phyloP scores from a whole-genome alignment of 805 yeast genomes.

The Sungouiozyma ichnusensis region DNA sequence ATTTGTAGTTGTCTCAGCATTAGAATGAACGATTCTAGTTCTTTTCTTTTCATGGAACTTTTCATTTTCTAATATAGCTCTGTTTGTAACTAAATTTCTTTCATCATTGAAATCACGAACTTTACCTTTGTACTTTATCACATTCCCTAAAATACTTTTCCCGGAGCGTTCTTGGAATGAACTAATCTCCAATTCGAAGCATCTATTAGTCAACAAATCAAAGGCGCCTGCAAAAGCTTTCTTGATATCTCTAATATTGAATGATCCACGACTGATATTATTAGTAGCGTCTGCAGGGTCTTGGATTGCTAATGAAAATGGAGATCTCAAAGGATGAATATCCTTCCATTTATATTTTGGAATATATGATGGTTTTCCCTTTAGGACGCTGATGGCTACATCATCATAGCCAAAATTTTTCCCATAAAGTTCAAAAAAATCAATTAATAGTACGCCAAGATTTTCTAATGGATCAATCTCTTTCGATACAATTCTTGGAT shows the following conservation, averaged over 20 bases:
- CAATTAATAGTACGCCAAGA: slow-evolving; percentile 76
- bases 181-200: slow-evolving; percentile 60
- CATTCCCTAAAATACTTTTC: slow-evolving; percentile 67
- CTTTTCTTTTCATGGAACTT: slow-evolving; percentile 19
- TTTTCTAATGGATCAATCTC: slow-evolving; percentile 62
- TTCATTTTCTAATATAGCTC: slow-evolving; percentile 37
- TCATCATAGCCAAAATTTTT: slow-evolving; percentile 76
- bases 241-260: slow-evolving; percentile 66
- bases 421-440: slow-evolving; percentile 89
- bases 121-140: slow-evolving; percentile 63
- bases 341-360: slow-evolving; percentile 44
- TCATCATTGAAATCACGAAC: slow-evolving; percentile 72
- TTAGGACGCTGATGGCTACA: slow-evolving; percentile 54
- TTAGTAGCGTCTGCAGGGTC: slow-evolving; percentile 83
- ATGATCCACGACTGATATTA: slow-evolving; percentile 78
- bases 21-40: slow-evolving; percentile 17
- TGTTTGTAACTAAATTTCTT: slow-evolving; percentile 49
- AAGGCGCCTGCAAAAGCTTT: slow-evolving; percentile 85
- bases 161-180: slow-evolving; percentile 59
- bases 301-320: slow-evolving; percentile 64
- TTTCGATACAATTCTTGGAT: slow-evolving; percentile 63
- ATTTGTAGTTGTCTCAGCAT: slow-evolving; percentile 18
- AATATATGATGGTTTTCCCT: slow-evolving; percentile 50
- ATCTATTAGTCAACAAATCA: slow-evolving; percentile 61
- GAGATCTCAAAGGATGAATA: slow-evolving; percentile 40